Evolutionary conservation across 345 rosid species (phyloP).

Genomic region (Eucalyptus marginata): DNA sequence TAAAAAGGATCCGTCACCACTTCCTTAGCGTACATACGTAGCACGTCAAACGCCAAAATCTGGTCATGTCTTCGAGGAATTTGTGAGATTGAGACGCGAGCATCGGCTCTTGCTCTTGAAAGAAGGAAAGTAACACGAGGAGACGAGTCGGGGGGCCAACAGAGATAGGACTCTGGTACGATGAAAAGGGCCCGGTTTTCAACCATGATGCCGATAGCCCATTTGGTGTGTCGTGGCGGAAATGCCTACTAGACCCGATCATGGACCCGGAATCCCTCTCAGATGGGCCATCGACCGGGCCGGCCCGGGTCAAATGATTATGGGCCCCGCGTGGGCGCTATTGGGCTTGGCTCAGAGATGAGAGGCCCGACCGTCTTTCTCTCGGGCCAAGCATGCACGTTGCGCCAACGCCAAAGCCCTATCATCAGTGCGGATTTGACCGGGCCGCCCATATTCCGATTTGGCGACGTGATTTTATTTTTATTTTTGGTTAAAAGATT

Average conservation of each 20-base stretch:
- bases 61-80: background rate
- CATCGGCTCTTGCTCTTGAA: background rate
- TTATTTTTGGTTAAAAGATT: too few relatives aligned
- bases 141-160: too few relatives aligned
- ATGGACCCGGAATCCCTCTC: background rate
- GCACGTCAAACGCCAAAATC: background rate
- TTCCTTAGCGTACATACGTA: background rate
- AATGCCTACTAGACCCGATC: background rate
- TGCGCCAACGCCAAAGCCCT: too few relatives aligned
- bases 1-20: background rate
- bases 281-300: rapidly evolving
- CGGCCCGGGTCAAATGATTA: background rate
- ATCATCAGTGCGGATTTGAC: background rate
- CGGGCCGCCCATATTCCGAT: background rate
- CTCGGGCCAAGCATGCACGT: background rate
- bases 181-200: background rate
- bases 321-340: background rate
- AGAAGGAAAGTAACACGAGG: background rate
- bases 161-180: background rate
- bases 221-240: background rate
- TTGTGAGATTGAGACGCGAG: background rate
- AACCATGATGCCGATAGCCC: background rate
- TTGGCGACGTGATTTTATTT: background rate
- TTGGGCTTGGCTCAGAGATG: background rate
- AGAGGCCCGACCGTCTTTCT: background rate